Evolutionary conservation across 306 rosid genomes (phyloP), one percentile per base, ranked within the genome.

Genomic region (Aeschynomene evenia): DNA sequence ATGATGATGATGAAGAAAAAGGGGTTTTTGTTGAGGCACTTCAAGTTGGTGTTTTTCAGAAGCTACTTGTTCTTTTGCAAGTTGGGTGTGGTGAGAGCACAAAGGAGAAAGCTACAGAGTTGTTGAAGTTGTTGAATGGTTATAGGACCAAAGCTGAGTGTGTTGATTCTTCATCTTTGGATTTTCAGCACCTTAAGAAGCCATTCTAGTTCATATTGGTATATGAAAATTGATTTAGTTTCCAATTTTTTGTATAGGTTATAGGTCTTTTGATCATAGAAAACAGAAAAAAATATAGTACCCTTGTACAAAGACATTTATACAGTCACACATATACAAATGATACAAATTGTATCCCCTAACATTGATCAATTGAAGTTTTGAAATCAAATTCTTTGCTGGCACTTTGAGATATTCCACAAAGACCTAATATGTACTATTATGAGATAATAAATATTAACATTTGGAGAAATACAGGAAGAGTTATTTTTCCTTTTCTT

Each of bases 61-160:
- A 92, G 78, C 75, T 90, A 3, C 79, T 92, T 83, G 86, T 92
- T 73, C n/a, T 90, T 66, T 75, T 92, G 84, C 98, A 92, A 73
- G 85, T 92, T 15, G 96, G 98, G 2, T 88, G 92, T 73, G 80
- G 48, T 15, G 91, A 82, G 29, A 57, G 76, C n/a, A 67, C 77
- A 43, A 92, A 88, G 74, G 91, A 70, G 68, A 92, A 89, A 81
- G 87, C 83, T 6, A 80, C 89, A 0, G 88, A 88, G 54, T 68
- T 92, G 82, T 80, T 92, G 91, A 92, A 81, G 49, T 37, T 82
- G 67, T 73, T 92, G 80, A 88, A 92, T 86, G 74, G 72, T 66
- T 77, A 88, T 33, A 84, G 54, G 43, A 62, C 70, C 69, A 83
- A 57, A 78, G 67, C 85, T 2, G 93, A 80, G 15, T 92, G 98